Evolutionary conservation across 2,329 filamentous ascomycete species (phyloP).

Genomic region (Triangularia setosa): DNA sequence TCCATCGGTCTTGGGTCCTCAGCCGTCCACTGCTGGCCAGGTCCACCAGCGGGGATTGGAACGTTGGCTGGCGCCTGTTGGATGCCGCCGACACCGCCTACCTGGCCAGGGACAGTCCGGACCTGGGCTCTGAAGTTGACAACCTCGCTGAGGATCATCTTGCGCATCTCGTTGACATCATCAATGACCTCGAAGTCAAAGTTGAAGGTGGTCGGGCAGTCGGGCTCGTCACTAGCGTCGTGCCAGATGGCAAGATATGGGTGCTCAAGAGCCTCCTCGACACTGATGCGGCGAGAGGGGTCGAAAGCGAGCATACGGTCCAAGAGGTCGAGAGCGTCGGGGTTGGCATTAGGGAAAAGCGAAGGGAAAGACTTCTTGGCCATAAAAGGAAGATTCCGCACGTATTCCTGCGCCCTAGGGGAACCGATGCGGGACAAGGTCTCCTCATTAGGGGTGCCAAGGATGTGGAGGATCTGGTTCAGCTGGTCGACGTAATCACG

Average conservation of each 20-base stretch:
- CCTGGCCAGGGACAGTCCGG: conserved; percentile 45
- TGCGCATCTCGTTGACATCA: conserved; percentile 90
- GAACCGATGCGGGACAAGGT: conserved; percentile 92
- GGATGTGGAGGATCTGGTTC: conserved; percentile 97
- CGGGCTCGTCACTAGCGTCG: conserved; percentile 91
- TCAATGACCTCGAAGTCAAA: conserved; percentile 98
- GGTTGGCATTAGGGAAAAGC: conserved; percentile 92
- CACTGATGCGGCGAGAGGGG: conserved; percentile 85
- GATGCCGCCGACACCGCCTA: conserved; percentile 28
- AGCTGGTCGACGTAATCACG: conserved; percentile 99
- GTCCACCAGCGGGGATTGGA: conserved; percentile 47
- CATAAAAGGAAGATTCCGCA: conserved; percentile 93
- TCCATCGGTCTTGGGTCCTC: conserved; percentile 60
- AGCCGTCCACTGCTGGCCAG: conserved; percentile 49
- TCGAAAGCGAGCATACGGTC: conserved; percentile 98
- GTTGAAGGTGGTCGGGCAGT: conserved; percentile 91
- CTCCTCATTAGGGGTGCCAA: conserved; percentile 94
- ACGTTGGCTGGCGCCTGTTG: conserved; percentile 40
- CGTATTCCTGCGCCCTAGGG: conserved; percentile 94
- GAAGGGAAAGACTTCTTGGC: conserved; percentile 84
- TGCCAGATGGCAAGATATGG: conserved; percentile 98
- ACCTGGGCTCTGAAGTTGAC: conserved; percentile 70
- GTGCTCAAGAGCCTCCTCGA: conserved; percentile 94
- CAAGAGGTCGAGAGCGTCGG: conserved; percentile 89
- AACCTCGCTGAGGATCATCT: conserved; percentile 97